Percentiles rank a stretch among this genome's conserved stretches.
These are phyloP conservation scores for Cryptomeria japonica DNA, from an alignment of 75 land plant genomes.

Conservation along the genomic window DNA sequence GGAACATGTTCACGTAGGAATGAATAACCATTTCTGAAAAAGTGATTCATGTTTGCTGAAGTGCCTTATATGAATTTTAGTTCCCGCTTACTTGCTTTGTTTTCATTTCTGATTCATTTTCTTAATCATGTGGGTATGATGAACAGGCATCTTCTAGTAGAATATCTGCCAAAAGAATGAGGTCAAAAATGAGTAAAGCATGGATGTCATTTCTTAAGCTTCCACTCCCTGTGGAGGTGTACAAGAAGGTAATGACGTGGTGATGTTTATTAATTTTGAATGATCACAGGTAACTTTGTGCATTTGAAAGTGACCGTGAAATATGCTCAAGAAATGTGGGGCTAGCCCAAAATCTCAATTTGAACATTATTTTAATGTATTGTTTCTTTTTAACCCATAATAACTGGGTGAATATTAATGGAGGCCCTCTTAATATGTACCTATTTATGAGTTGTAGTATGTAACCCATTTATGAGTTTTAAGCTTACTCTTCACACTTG, in stretches of 20 bases:
- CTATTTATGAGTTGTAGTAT: not conserved
- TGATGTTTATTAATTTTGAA: not conserved
- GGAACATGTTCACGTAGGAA: not conserved
- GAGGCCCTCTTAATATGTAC: not conserved
- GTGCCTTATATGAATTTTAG: not conserved
- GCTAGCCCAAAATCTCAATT: not conserved
- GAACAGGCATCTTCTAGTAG: not conserved
- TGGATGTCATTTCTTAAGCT: slow-evolving; percentile 86
- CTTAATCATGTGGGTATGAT: not conserved
- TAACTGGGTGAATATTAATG: not conserved
- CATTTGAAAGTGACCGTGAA: not conserved
- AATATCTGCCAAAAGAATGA: slow-evolving; percentile 46
- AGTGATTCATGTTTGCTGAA: not conserved
- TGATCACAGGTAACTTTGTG: not conserved
- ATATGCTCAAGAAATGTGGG: not conserved
- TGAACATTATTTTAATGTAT: not conserved
- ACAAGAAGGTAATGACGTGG: slow-evolving; percentile 75
- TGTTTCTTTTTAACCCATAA: not conserved
- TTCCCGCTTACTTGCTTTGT: not conserved
- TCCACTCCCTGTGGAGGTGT: slow-evolving; percentile 85
- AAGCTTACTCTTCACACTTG: too few relatives aligned
- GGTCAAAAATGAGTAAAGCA: slow-evolving; percentile 68
- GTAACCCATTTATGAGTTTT: too few relatives aligned
- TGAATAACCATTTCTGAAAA: not conserved
- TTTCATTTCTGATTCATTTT: not conserved